phyloP scores from a whole-genome alignment of 352 stramenopile species.

The Pythium coloratum region DNA sequence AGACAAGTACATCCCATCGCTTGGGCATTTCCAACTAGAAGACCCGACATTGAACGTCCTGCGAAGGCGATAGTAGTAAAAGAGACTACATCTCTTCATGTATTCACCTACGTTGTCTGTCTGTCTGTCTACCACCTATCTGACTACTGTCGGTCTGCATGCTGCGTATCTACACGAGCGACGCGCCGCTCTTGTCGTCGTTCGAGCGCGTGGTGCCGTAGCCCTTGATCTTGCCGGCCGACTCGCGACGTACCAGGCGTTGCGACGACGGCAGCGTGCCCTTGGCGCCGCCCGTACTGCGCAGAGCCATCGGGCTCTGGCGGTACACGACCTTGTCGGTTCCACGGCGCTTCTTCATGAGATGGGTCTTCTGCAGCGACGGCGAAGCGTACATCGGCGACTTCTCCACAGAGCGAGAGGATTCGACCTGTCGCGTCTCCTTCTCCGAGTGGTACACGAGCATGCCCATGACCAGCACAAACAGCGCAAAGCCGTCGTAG shows the following conservation, averaged over 20 bases:
- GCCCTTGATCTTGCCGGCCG: constrained; percentile 37
- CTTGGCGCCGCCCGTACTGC: constrained; percentile 40
- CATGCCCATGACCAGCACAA: constrained; percentile 83
- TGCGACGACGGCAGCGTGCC: constrained; percentile 47
- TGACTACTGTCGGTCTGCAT: not conserved
- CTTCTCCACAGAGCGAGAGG: constrained; percentile 65
- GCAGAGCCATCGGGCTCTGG: constrained; percentile 73
- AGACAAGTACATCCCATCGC: constrained; percentile 49
- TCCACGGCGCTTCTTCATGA: constrained; percentile 79
- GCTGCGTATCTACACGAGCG: constrained; percentile 19
- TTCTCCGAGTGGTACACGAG: constrained; percentile 90
- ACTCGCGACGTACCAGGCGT: constrained; percentile 53
- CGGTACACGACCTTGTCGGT: constrained; percentile 71
- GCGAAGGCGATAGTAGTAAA: constrained; percentile 1
- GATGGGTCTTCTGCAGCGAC: constrained; percentile 78
- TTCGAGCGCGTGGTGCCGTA: constrained; percentile 54
- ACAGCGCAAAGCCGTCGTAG: constrained; percentile 88
- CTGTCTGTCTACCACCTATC: constrained; percentile 2
- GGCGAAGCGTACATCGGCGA: constrained; percentile 87
- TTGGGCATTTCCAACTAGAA: constrained; percentile 37
- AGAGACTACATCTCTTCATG: not conserved
- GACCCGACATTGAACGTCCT: constrained; percentile 22
- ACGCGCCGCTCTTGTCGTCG: constrained; percentile 18
- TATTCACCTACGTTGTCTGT: not conserved
- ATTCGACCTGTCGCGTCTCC: constrained; percentile 63